phyloP scores from a whole-genome alignment of 2,329 filamentous ascomycete genomes.

The Fusarium napiforme region DNA sequence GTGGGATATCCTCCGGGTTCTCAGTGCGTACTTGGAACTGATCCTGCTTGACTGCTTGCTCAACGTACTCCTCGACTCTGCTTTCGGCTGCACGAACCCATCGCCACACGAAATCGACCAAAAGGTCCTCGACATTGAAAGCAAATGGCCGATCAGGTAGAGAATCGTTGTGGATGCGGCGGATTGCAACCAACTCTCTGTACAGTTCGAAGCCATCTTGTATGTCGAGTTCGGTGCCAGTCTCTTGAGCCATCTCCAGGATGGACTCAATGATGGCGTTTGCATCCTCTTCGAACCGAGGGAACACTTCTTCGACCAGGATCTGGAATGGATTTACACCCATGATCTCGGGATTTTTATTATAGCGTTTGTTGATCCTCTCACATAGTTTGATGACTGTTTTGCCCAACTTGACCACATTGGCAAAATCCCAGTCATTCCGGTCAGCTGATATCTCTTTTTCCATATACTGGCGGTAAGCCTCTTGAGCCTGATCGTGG shows the following conservation, averaged over 20 bases:
- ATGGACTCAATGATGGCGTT: conserved; percentile 86
- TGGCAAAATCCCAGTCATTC: conserved; percentile 88
- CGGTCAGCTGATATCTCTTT: conserved; percentile 82
- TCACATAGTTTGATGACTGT: conserved; percentile 86
- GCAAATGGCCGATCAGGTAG: conserved; percentile 80
- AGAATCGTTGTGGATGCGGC: conserved; percentile 80
- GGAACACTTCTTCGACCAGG: conserved; percentile 84
- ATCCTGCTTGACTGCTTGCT: conserved; percentile 91
- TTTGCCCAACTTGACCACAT: conserved; percentile 90
- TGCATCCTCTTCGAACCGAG: conserved; percentile 89
- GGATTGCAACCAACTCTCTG: conserved; percentile 85
- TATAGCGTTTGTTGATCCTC: conserved; percentile 91
- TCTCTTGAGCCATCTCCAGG: conserved; percentile 75
- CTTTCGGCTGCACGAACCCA: conserved; percentile 87
- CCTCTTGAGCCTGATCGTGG: conserved; percentile 77
- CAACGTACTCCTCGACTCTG: conserved; percentile 85
- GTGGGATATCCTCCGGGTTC: conserved; percentile 69
- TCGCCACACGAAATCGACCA: conserved; percentile 94
- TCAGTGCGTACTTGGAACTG: conserved; percentile 80
- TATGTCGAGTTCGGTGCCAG: conserved; percentile 80
- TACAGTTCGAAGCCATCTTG: conserved; percentile 96
- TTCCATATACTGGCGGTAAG: conserved; percentile 82
- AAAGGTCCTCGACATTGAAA: conserved; percentile 85
- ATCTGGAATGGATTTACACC: conserved; percentile 74
- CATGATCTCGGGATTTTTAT: conserved; percentile 87